Base-by-base conservation (phyloP, 2,329 filamentous ascomycete genomes). In the Pyrenophora teres region DNA sequence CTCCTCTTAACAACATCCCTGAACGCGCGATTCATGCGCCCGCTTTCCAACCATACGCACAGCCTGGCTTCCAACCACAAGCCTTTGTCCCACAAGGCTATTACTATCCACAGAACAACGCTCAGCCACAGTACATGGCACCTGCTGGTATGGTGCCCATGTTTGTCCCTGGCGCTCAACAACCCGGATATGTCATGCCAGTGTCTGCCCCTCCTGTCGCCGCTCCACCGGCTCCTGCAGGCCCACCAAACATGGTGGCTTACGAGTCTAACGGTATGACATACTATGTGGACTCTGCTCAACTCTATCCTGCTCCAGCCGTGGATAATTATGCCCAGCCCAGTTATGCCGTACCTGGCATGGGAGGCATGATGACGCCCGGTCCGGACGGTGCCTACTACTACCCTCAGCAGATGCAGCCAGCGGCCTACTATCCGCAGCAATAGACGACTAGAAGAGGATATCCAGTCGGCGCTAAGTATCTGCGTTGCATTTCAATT, bases 181-280 rank as follows among this genome's bases (percentile, higher is more conserved):
- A 81, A 52, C 76, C 61, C 62, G 73, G 37, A 62, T 77, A 67
- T 68, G 70, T 64, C 74, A 77, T 74, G 65, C 77, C 59, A 40
- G 57, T 76, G 53, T 57, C 70, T 41, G 63, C 66, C 27, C 68
- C 67, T 41, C 51, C 66, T n/a, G 68, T 69, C 10, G 65, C 72
- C 54, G 68, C 73, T 39, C 65, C 74, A 38, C 67, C 63, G 23
- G 43, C 66, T 19, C 51, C 68, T 41, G 52, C 61, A 23, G 65
- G 58, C 6, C 84, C 83, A 59, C 74, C 77, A 3, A 80, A 79
- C 15, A 83, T 83, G 50, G 82, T 88, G 16, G 90, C 91, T 0
- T 92, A 97, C 72, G 93, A 97, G 77, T 87, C 87, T 58, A 96
- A 96, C 63, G 94, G 94, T 56, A 97, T 95, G 83, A 92, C 96